These are phyloP conservation scores for Chrysopogon serrulatus DNA, from an alignment of 176 grass and related monocot genomes.

Conservation along the genomic window DNA sequence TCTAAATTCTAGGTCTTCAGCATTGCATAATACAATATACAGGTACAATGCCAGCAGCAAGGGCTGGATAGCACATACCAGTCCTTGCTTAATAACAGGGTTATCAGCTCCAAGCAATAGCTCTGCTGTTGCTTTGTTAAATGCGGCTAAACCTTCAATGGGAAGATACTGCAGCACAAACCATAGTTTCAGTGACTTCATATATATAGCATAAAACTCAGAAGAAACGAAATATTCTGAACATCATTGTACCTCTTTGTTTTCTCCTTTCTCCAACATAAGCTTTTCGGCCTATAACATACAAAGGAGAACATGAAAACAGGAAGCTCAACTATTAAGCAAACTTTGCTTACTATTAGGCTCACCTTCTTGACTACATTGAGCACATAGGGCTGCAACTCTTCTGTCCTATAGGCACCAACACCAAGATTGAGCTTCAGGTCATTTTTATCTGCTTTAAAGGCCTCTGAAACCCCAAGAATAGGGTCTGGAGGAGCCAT, in stretches of 20 bases:
- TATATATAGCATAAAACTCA: neutral
- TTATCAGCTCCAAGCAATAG: conserved; percentile 86
- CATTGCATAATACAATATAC: neutral
- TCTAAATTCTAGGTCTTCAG: neutral
- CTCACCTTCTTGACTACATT: conserved; percentile 94
- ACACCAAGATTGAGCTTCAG: conserved; percentile 93
- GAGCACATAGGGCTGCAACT: conserved; percentile 76
- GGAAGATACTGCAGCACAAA: conserved; percentile 81
- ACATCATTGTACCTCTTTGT: conserved; percentile 70
- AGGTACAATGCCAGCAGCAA: neutral
- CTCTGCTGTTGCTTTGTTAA: conserved; percentile 93
- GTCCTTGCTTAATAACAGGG: conserved; percentile 61
- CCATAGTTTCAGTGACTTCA: neutral
- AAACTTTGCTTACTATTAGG: neutral
- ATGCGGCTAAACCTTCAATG: conserved; percentile 91
- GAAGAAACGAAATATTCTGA: conserved; percentile 1
- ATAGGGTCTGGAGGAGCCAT: conserved; percentile 97
- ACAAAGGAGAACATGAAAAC: conserved; percentile 14
- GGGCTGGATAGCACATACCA: conserved; percentile 32
- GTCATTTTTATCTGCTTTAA: conserved; percentile 79
- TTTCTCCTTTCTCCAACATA: conserved; percentile 94
- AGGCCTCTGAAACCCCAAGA: conserved; percentile 93
- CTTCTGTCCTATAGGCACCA: conserved; percentile 97
- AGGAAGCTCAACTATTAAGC: neutral
- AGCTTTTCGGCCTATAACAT: conserved; percentile 68